Base-by-base conservation (phyloP, 352 stramenopile genomes). In the Thraustochytrium striatum region DNA sequence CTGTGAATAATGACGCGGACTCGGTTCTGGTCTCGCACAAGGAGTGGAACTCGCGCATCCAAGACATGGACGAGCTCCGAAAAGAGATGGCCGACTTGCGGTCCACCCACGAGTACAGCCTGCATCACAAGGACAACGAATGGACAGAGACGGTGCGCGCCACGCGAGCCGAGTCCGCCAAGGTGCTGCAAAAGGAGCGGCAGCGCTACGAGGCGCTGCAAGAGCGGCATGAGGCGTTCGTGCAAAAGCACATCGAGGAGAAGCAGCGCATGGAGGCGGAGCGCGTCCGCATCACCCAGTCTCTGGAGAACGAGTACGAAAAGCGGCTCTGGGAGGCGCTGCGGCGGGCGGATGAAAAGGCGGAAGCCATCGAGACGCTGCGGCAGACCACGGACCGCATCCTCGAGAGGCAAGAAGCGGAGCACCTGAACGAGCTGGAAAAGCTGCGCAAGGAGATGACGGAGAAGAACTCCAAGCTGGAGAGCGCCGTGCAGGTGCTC, bases 401-500 rank as follows among this genome's bases (percentile, higher is more conserved):
- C 16, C 52, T 75, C 39, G 69, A 86, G 19, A 69, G 78, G 1
- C 82, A 85, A 50, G 50, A 35, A 35, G 41, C 30, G 11, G 61
- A 83, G 36, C 82, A 85, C 47, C 41, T 82, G 38, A 32, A 47
- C 2, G 62, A 78, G 39, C 61, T 83, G 0, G 55, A 72, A 44
- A 69, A 73, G 39, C 57, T 84, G 44, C 68, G 85, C 35, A 83
- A 84, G 35, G 61, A 86, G 61, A 69, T 86, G 16, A 57, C 79
- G 8, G 55, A 81, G 39, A 70, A 86, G 47, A 84, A 86, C 8
- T 58, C 83, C 50, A 65, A 84, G 13, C 78, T 87, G 19, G 72
- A 85, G 44, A 83, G 85, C 32, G 78, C 86, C 44, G 82, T 78
- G 16, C 83, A 85, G 57, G 82, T 86, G 79, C 85, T 85, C 68